Evolutionary conservation across 495 filamentous ascomycete species (phyloP), one percentile per base, ranked within the genome.

Genomic region (Darksidea phi): DNA sequence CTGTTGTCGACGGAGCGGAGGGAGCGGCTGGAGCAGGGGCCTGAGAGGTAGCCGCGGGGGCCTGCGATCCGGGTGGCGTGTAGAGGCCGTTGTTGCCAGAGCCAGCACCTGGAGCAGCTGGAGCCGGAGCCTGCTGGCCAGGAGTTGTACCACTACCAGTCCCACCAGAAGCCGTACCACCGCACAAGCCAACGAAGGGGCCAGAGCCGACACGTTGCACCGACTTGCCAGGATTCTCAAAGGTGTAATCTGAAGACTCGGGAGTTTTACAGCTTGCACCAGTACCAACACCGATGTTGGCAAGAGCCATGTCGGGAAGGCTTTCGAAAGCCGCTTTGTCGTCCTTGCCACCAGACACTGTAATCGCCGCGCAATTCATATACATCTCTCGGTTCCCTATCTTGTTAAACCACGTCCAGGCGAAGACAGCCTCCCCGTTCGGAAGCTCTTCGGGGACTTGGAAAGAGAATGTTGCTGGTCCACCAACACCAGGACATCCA

Each of bases 401-500:
- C 3, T 61, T 20, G 20, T 79, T 84, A 68, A 82, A 80, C 84
- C 85, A 87, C 0, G 78, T 79, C 84, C 82, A 86, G 0, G 80
- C 77, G 45, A 87, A 37, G 0, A 71, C 67, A 7, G 67, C 20
- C 45, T 80, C 74, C 10, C 87, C 87, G 5, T 81, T 75, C 0
- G 79, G 80, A 23, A 88, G 75, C 13, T 77, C 74, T 6, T 72
- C 53, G 0, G 87, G 87, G 20, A 90, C 74, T 0, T 68, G 77
- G 76, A 82, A 89, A 36, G 69, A 66, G 72, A 85, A 85, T 1
- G 49, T 36, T 6, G 61, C 73, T 38, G 38, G 41, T 24, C 28
- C 41, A 24, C 47, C 50, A 17, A 32, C 72, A n/a, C 83, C 77
- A 0, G 90, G 90, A 67, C 89, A 94, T 26, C 86, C 88, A 12